Base-by-base conservation (phyloP, 148 eudicot genomes). In the Rhododendron williamsianum region DNA sequence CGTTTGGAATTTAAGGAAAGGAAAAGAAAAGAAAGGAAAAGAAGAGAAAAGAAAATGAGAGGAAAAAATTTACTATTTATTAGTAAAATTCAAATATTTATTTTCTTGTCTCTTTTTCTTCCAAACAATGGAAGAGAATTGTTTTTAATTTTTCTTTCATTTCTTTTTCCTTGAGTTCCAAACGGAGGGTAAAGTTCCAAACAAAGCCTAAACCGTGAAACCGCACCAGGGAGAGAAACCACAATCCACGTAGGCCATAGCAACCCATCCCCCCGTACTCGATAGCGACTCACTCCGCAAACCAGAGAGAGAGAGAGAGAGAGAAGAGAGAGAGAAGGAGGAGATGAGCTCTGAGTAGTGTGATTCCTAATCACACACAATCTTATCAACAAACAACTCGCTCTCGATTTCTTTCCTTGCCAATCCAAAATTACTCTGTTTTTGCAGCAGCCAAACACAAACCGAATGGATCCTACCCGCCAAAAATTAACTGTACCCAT, bases 201-300 rank as follows among this genome's bases (percentile, higher is more conserved):
- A 41, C 45, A 41, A 41, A 41, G 45, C 45, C 45, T 41, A 41
- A 41, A 41, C 45, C 8, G 45, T 41, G 45, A 82, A 58, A 82
- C 81, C 72, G 38, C 38, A 46, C 43, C 58, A 3, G 54, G 65
- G 67, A 21, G 25, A 23, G 27, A 21, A 21, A 19, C 7, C 60
- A 18, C 60, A 82, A 19, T 23, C 30, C 35, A 12, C 21, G 12
- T 25, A 35, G 84, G 49, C 49, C 49, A 46, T 46, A 46, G 49
- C 49, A 58, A 81, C 49, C 83, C 33, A 21, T 27, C 16, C 36
- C 9, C 46, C 74, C 33, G 51, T 23, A 23, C 51, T 25, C 56
- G 84, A 82, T 67, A 82, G 78, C 76, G 84, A 82, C 84, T 27
- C 78, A 6, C 78, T 82, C 21, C 27, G 18, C 49, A 36, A 16